Conservation (phyloP, 140 eudicot genomes). For the Ambrosia hybrid region DNA sequence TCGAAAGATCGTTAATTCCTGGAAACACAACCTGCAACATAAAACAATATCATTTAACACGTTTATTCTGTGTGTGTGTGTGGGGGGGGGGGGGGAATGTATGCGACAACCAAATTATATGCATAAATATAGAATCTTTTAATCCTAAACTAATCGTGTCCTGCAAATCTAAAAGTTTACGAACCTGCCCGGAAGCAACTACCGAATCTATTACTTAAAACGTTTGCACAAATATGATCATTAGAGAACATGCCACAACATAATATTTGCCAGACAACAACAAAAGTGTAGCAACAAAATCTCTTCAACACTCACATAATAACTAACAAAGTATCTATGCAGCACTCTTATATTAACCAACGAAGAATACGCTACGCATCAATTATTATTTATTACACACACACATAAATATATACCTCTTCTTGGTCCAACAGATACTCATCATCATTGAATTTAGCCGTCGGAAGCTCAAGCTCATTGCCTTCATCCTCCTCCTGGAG, state of each 20-base stretch:
- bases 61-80: background rate
- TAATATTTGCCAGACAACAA: background rate
- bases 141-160: background rate
- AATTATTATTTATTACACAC: background rate
- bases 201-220: no score
- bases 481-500: conserved; percentile 77
- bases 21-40: conserved; percentile 59
- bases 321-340: no score
- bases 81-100: no score
- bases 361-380: no score
- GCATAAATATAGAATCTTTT: background rate
- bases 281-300: no score
- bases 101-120: no score
- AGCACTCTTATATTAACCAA: no score
- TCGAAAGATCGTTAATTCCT: conserved; percentile 70
- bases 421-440: conserved; percentile 55
- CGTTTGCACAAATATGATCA: no score
- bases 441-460: conserved; percentile 57
- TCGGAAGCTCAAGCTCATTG: conserved; percentile 52
- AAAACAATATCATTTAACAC: conserved; percentile 23
- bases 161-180: background rate
- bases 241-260: no score
- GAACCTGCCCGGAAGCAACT: no score
- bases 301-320: no score
- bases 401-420: conserved; percentile 52